Evolutionary conservation across 2,329 filamentous ascomycete species (phyloP).

Genomic region (Hypoxylon sp.): DNA sequence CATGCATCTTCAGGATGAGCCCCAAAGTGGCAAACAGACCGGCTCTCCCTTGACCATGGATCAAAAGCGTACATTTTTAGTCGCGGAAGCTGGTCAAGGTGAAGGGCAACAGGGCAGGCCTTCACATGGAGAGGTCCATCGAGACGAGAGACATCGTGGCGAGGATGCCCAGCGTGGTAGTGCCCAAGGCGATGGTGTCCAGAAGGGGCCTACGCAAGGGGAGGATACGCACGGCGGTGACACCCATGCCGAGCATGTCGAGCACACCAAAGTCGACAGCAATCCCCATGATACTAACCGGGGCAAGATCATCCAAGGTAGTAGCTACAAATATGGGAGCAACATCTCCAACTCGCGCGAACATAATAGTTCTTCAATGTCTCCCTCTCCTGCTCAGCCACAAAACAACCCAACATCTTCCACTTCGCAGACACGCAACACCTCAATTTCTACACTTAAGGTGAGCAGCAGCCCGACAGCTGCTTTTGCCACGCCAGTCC

Average conservation of each 20-base stretch:
- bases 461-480: background rate
- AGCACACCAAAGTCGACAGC: background rate
- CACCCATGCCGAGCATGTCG: background rate
- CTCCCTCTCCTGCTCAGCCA: constrained; percentile 3
- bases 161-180: background rate
- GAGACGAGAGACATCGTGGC: background rate
- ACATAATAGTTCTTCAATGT: background rate
- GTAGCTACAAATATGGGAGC: background rate
- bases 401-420: background rate
- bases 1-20: constrained; percentile 14
- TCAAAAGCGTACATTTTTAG: constrained; percentile 22
- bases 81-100: constrained; percentile 3
- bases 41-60: constrained; percentile 4
- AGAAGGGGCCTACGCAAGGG: background rate
- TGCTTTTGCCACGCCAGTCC: constrained; percentile 16
- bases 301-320: background rate
- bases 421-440: constrained; percentile 9
- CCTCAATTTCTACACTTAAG: background rate
- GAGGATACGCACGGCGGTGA: background rate
- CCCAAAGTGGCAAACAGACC: background rate
- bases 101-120: background rate
- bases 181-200: background rate
- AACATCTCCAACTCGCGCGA: background rate
- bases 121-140: background rate
- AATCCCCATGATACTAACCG: background rate